Conservation (phyloP, 306 rosid genomes). For the Phaseolus lunatus region DNA sequence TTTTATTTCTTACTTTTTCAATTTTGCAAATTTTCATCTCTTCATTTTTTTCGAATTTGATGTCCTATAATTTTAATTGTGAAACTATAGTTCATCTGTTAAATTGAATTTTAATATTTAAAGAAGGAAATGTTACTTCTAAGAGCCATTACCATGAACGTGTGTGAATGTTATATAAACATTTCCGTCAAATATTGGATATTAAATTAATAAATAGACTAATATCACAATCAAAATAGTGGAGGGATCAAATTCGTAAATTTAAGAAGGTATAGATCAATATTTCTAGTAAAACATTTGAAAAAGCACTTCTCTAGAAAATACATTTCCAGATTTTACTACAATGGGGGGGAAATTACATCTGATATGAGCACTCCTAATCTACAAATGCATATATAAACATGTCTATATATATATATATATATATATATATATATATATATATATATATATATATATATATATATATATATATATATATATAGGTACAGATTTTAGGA, state of each 20-base stretch:
- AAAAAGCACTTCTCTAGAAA: not conserved
- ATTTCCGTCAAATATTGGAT: too few species aligned
- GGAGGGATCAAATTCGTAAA: not conserved
- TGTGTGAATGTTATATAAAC: too few species aligned
- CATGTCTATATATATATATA: constrained; percentile 21
- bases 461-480: too few species aligned
- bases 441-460: too few species aligned
- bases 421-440: too few species aligned
- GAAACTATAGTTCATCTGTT: not conserved
- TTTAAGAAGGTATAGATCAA: not conserved
- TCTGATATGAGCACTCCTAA: constrained; percentile 4
- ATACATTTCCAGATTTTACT: not conserved
- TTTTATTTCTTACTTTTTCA: too few species aligned
- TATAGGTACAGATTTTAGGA: constrained; percentile 9
- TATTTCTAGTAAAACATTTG: not conserved
- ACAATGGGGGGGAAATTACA: constrained; percentile 4
- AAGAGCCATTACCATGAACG: too few species aligned
- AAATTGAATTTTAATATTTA: too few species aligned
- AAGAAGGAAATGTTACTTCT: too few species aligned
- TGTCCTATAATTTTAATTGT: not conserved
- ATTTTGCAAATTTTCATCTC: not conserved
- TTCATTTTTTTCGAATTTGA: not conserved
- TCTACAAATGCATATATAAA: constrained; percentile 16
- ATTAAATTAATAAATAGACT: not conserved
- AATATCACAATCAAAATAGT: too few species aligned